Base-by-base conservation (phyloP, 75 land plant genomes). In the Pinus tabuliformis region DNA sequence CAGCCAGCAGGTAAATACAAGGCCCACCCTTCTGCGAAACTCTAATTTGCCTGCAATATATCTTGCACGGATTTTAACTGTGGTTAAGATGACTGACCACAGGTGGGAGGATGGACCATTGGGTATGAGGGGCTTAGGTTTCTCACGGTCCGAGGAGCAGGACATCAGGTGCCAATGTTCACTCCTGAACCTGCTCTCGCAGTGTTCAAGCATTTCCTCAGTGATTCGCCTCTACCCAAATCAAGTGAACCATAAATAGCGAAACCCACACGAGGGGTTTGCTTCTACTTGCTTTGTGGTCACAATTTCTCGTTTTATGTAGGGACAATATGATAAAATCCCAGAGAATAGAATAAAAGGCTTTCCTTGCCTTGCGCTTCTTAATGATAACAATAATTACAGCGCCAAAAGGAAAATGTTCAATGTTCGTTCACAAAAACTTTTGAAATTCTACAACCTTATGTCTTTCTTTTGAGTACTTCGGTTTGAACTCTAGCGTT, bases 81-180 rank as follows among this genome's bases (percentile, higher is more conserved):
- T n/a, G 72, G 49, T 18, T 49, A 11, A 9, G 54, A 9, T 49
- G 54, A 9, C n/a, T 68, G 14, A 3, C 42, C 16, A 11, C 54
- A 68, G 72, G 93, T 89, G 21, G 89, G 86, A 73, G 93, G 96
- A 0, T 91, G 93, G 90, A 58, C 76, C 36, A 84, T 89, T 74
- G 85, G 79, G n/a, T 93, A 89, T 33, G 58, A 82, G 39, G 91
- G 89, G 12, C 82, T 93, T 0, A 87, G 86, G 28, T 94, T 88
- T 77, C 86, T 83, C 49, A 91, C 97, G 11, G 75, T 94, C 57
- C 79, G 92, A 80, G 94, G 90, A 39, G 97, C 94, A 52, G 97
- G 97, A 1, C 97, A 94, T 83, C 87, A 81, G 49, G 97, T 94
- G 52, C 91, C 97, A 0, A 6, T 80, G 15, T 58, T 70, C 59